Percentiles rank a stretch among this genome's conserved stretches.
Conservation (phyloP, 2,329 filamentous ascomycete species). For the Rugonectria rugulosa region DNA sequence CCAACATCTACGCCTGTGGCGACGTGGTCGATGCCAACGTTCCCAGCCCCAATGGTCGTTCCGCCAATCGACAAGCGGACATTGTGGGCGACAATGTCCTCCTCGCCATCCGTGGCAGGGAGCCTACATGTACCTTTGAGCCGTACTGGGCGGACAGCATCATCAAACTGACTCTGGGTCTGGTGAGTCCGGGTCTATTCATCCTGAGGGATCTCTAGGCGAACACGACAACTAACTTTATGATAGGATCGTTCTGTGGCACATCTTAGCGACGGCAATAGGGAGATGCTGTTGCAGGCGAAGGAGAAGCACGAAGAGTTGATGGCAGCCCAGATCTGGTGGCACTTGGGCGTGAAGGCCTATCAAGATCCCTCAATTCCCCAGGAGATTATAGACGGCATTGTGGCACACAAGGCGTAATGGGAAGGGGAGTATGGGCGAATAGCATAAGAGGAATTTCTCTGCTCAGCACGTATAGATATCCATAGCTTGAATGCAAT, state of each 20-base stretch:
- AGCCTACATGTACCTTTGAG: conserved; percentile 49
- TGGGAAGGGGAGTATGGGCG: neutral
- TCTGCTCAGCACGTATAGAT: neutral
- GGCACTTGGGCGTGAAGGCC: conserved; percentile 52
- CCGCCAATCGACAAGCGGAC: conserved; percentile 61
- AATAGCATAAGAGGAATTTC: neutral
- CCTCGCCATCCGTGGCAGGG: conserved; percentile 50
- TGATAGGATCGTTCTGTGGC: conserved; percentile 53
- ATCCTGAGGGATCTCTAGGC: neutral
- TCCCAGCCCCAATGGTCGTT: conserved; percentile 60
- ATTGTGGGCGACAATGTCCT: conserved; percentile 64
- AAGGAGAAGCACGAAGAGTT: conserved; percentile 54
- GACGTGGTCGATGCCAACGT: conserved; percentile 64
- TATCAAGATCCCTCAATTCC: conserved; percentile 48
- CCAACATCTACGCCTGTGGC: conserved; percentile 68
- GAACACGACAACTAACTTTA: neutral
- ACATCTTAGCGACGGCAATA: conserved; percentile 52
- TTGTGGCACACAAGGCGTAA: neutral
- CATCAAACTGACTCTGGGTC: conserved; percentile 62
- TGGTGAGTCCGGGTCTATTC: conserved; percentile 47
- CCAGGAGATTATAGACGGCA: neutral
- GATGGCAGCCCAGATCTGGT: conserved; percentile 54
- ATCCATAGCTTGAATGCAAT: neutral
- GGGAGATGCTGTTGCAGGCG: conserved; percentile 50
- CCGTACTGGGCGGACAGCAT: conserved; percentile 56